Percentiles rank a stretch among this genome's conserved stretches.
Evolutionary conservation across 805 yeast genomes (phyloP).

Genomic region (Candida boleticola): DNA sequence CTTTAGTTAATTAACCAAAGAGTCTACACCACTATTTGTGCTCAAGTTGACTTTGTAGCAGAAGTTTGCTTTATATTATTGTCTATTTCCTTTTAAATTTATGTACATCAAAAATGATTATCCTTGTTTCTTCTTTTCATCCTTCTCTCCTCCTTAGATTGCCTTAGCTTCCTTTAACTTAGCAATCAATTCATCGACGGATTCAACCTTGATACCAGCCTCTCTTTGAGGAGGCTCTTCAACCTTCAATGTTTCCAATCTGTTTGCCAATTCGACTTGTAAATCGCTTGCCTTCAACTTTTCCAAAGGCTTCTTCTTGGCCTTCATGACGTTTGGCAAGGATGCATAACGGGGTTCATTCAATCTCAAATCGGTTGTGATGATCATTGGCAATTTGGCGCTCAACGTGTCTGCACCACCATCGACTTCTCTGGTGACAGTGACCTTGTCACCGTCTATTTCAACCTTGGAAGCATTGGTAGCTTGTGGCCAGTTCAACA

Average conservation of each 20-base stretch:
- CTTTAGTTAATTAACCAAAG: too few species aligned
- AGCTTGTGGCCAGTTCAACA: constrained; percentile 94
- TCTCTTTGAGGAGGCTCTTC: constrained; percentile 83
- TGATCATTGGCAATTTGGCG: constrained; percentile 77
- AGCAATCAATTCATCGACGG: constrained; percentile 77
- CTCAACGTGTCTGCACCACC: constrained; percentile 87
- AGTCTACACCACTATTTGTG: too few species aligned
- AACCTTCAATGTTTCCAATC: constrained; percentile 68
- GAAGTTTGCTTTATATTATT: too few species aligned
- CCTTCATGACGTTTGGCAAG: constrained; percentile 96
- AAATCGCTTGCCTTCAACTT: constrained; percentile 61
- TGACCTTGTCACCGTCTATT: constrained; percentile 52
- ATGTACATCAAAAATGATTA: too few species aligned
- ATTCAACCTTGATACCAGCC: constrained; percentile 76
- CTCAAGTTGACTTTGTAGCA: too few species aligned
- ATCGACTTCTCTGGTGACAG: constrained; percentile 89
- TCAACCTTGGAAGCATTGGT: constrained; percentile 89
- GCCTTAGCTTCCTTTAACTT: constrained; percentile 79
- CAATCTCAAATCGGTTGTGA: constrained; percentile 90
- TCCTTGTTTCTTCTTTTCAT: too few species aligned
- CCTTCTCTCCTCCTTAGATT: constrained; percentile 44
- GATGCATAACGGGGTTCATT: constrained; percentile 96
- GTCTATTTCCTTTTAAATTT: too few species aligned
- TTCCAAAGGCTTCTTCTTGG: constrained; percentile 91
- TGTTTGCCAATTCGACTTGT: constrained; percentile 60